A percentile compares a stretch with the other conserved stretches of the same genome.
These are phyloP conservation scores for Kurtzmaniella fragi DNA, from an alignment of 805 yeast species.

Conservation along the genomic window DNA sequence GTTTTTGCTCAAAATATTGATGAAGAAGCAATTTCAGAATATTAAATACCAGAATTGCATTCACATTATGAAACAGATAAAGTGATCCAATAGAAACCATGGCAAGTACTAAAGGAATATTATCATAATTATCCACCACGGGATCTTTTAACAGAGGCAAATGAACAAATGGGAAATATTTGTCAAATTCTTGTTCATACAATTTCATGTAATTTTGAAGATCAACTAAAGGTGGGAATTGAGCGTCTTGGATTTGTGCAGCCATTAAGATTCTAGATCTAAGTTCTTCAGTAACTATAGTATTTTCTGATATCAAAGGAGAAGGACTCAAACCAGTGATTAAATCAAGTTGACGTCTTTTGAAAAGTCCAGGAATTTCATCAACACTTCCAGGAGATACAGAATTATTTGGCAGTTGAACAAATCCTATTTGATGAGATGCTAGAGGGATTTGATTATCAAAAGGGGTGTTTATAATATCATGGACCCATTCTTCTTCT, in stretches of 20 bases:
- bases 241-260: slow-evolving; percentile 50
- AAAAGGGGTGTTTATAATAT: slow-evolving; percentile 63
- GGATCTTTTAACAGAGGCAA: slow-evolving; percentile 49
- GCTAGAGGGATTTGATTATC: slow-evolving; percentile 51
- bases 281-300: slow-evolving; percentile 41
- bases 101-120: slow-evolving; percentile 65
- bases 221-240: slow-evolving; percentile 73
- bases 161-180: slow-evolving; percentile 82
- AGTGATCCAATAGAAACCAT: slow-evolving; percentile 90
- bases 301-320: neutral
- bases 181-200: slow-evolving; percentile 72
- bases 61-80: slow-evolving; percentile 73
- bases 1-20: slow-evolving; percentile 53
- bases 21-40: slow-evolving; percentile 64
- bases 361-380: slow-evolving; percentile 58
- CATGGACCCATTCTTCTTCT: slow-evolving; percentile 60
- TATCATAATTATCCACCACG: slow-evolving; percentile 35
- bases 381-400: slow-evolving; percentile 16
- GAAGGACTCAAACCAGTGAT: slow-evolving; percentile 39
- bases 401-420: slow-evolving; percentile 22
- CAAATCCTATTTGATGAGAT: slow-evolving; percentile 57
- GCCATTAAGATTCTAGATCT: slow-evolving; percentile 48
- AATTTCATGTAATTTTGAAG: slow-evolving; percentile 71
- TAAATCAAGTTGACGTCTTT: slow-evolving; percentile 62
- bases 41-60: slow-evolving; percentile 67